A percentile compares a stretch with the other conserved stretches of the same genome.
Conservation (phyloP, 2,329 filamentous ascomycete genomes). For the Hypoxylon sp. region DNA sequence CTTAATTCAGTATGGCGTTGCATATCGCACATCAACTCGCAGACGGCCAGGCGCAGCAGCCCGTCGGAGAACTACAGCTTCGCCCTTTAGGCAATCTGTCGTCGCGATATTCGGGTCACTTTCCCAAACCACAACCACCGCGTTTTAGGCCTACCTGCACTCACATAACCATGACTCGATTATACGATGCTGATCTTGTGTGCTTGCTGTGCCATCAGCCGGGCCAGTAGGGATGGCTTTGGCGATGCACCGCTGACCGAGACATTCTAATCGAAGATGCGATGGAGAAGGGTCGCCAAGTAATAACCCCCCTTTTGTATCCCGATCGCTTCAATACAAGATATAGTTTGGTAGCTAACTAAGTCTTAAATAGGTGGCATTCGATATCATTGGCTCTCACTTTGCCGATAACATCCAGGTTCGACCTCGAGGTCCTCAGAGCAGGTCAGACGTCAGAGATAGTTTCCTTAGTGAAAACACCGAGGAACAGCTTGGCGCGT, state of each 20-base stretch:
- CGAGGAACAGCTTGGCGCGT: slow-evolving; percentile 53
- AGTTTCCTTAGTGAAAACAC: slow-evolving; percentile 57
- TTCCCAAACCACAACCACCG: neutral
- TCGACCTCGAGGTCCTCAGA: slow-evolving; percentile 51
- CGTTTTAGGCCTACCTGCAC: slow-evolving; percentile 59
- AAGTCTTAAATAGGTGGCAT: slow-evolving; percentile 27
- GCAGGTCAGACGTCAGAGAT: slow-evolving; percentile 53
- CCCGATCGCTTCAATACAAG: neutral
- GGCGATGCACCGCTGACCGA: slow-evolving; percentile 63
- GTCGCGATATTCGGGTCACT: slow-evolving; percentile 9
- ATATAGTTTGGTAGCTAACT: slow-evolving; percentile 13
- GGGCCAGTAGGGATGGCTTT: slow-evolving; percentile 75
- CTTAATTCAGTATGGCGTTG: slow-evolving; percentile 7
- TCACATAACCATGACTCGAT: slow-evolving; percentile 72
- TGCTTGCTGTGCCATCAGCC: slow-evolving; percentile 67
- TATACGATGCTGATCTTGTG: slow-evolving; percentile 61
- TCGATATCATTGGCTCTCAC: slow-evolving; percentile 48
- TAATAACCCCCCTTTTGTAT: slow-evolving; percentile 24
- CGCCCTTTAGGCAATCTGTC: neutral
- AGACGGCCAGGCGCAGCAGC: slow-evolving; percentile 8
- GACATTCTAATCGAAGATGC: slow-evolving; percentile 52
- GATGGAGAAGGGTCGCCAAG: slow-evolving; percentile 41
- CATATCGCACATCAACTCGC: slow-evolving; percentile 21
- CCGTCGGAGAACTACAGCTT: neutral
- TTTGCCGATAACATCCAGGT: slow-evolving; percentile 49